Evolutionary conservation across 2,329 filamentous ascomycete species (phyloP), one percentile per base, ranked within the genome.

Genomic region (Lasiodiplodia sp.): DNA sequence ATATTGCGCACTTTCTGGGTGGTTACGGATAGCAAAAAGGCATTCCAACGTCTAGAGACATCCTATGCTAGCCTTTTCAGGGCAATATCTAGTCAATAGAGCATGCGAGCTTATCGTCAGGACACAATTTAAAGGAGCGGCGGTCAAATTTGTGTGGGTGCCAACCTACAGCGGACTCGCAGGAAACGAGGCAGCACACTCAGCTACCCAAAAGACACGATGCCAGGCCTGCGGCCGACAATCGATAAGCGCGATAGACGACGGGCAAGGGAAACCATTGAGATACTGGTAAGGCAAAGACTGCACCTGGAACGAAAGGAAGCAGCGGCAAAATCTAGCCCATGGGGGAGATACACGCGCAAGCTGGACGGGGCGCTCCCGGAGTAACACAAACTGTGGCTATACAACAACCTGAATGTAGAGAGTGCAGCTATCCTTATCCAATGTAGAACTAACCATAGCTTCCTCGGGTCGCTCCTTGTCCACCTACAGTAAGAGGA

Each of bases 401-500:
- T 77, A 62, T 56, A 56, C 12, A 38, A 37, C 11, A 56, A 28
- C 31, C 53, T 56, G 16, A 23, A 55, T 31, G 12, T 23, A 8
- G 51, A 55, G 18, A 56, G 28, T 16, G 28, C 28, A 38, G 31
- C 53, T 56, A 56, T 21, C 18, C 53, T 55, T 5, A 55, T 55
- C 49, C 14, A 34, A 34, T 55, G 52, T 8, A 6, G 52, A 18
- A 34, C 23, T 55, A 55, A 55, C 52, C 2, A 31, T 34, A 34
- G 25, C 52, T 55, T 55, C 52, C 25, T 86, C 80, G 91, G 91
- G 1, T 86, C 85, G 60, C 89, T 80, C 11, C 87, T 88, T 71
- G 90, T 91, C 47, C 91, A 89, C 25, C 89, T 79, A 62, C 44
- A 91, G 83, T 82, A 88, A 91, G 68, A 92, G 76, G 70, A 91